Percentiles rank a stretch among this genome's conserved stretches.
Conservation (phyloP, 441 rosid species). For the Bruguiera hainesii region DNA sequence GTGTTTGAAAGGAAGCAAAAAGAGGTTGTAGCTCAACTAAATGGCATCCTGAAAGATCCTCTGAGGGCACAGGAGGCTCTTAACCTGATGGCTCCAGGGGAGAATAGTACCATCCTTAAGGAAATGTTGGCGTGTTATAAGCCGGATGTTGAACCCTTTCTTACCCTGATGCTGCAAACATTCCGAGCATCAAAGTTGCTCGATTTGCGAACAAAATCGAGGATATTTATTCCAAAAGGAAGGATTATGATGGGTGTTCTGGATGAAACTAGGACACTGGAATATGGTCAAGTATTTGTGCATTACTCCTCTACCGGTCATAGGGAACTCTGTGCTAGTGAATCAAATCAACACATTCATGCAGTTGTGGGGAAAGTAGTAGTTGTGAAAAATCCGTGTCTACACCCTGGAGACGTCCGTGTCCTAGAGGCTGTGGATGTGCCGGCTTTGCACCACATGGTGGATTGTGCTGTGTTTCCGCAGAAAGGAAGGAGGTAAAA, state of each 20-base stretch:
- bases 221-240: conserved; percentile 54
- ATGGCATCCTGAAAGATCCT: conserved; percentile 42
- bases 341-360: neutral
- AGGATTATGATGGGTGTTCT: conserved; percentile 86
- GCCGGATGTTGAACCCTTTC: conserved; percentile 73
- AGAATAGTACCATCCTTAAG: conserved; percentile 47
- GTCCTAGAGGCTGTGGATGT: conserved; percentile 61
- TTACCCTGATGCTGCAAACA: conserved; percentile 75
- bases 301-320: conserved; percentile 38
- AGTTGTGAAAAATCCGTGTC: conserved; percentile 81
- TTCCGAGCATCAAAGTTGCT: conserved; percentile 64
- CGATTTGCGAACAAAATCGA: conserved; percentile 57
- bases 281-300: conserved; percentile 76
- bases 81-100: conserved; percentile 57
- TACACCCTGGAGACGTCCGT: conserved; percentile 89
- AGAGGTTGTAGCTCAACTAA: conserved; percentile 29
- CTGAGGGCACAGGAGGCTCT: conserved; percentile 59
- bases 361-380: conserved; percentile 40
- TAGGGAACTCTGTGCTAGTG: conserved; percentile 9
- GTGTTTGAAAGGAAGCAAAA: conserved; percentile 37
- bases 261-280: conserved; percentile 64
- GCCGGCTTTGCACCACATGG: conserved; percentile 64
- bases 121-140: conserved; percentile 54
- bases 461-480: conserved; percentile 82
- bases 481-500: conserved; percentile 67